Conservation (phyloP, 2,329 filamentous ascomycete species). For the Cylindrodendrum hubeiense region DNA sequence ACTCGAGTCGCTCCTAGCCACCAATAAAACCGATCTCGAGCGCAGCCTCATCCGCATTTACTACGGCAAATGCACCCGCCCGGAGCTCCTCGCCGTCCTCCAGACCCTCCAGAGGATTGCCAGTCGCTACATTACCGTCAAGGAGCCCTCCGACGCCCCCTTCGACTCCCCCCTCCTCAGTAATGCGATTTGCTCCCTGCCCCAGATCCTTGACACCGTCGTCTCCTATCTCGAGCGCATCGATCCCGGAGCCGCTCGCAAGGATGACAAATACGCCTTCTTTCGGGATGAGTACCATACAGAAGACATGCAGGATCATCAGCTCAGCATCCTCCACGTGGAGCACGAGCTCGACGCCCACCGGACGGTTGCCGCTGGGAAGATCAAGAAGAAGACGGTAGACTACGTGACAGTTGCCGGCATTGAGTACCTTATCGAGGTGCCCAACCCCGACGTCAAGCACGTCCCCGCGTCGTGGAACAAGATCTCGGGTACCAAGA, state of each 20-base stretch:
- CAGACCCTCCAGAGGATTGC: conserved; percentile 88
- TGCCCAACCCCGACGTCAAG: conserved; percentile 84
- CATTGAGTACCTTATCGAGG: conserved; percentile 95
- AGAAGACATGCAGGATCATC: conserved; percentile 88
- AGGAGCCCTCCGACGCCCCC: conserved; percentile 73
- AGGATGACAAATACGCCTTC: conserved; percentile 94
- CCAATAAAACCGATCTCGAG: conserved; percentile 85
- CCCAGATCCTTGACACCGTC: conserved; percentile 80
- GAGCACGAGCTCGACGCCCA: conserved; percentile 90
- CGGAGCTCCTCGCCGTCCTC: conserved; percentile 86
- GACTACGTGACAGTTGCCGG: conserved; percentile 87
- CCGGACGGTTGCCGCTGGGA: conserved; percentile 76
- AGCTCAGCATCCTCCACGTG: conserved; percentile 90
- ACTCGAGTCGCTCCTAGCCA: conserved; percentile 77
- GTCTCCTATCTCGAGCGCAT: conserved; percentile 85
- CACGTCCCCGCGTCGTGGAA: conserved; percentile 93
- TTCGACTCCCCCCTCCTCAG: conserved; percentile 80
- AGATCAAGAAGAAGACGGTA: conserved; percentile 77
- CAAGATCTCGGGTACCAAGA: conserved; percentile 96
- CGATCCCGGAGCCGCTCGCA: conserved; percentile 83
- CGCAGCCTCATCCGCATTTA: conserved; percentile 95
- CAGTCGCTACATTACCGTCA: conserved; percentile 78
- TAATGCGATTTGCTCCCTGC: conserved; percentile 80
- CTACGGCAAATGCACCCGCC: conserved; percentile 93
- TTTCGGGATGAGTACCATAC: conserved; percentile 90